Percentiles rank a stretch among this genome's conserved stretches.
Evolutionary conservation across 2,329 filamentous ascomycete genomes (phyloP).

Genomic region (Verticillium klebahnii): DNA sequence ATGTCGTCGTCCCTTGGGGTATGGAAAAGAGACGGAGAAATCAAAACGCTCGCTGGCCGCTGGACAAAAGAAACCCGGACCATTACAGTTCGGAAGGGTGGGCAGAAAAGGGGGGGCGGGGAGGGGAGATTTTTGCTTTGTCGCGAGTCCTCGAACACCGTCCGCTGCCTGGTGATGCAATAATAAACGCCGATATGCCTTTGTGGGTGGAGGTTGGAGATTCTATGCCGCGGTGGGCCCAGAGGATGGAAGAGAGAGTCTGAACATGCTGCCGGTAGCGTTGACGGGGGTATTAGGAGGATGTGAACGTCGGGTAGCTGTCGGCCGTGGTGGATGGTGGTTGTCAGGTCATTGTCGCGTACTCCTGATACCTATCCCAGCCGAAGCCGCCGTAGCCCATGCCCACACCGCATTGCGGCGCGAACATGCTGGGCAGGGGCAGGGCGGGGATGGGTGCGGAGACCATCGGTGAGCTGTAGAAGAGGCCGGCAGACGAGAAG

Average conservation of each 20-base stretch:
- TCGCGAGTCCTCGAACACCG: slow-evolving; percentile 32
- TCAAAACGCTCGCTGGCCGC: slow-evolving; percentile 41
- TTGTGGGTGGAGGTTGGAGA: slow-evolving; percentile 18
- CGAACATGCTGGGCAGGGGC: slow-evolving; percentile 81
- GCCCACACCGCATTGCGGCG: slow-evolving; percentile 78
- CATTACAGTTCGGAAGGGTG: background rate
- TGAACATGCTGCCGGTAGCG: slow-evolving; percentile 36
- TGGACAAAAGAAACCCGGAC: slow-evolving; percentile 18
- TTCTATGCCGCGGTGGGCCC: slow-evolving; percentile 15
- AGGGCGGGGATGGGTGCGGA: slow-evolving; percentile 70
- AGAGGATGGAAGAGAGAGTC: slow-evolving; percentile 11
- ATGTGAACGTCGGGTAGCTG: slow-evolving; percentile 28
- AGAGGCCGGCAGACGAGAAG: slow-evolving; percentile 67
- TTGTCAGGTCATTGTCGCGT: slow-evolving; percentile 83
- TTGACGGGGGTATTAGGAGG: slow-evolving; percentile 23
- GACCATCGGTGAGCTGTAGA: slow-evolving; percentile 75
- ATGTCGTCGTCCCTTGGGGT: slow-evolving; percentile 15
- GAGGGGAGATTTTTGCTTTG: slow-evolving; percentile 29
- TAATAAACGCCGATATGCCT: slow-evolving; percentile 21
- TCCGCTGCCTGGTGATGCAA: slow-evolving; percentile 33
- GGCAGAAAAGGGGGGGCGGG: background rate
- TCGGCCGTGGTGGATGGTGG: slow-evolving; percentile 43
- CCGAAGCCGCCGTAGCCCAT: slow-evolving; percentile 74
- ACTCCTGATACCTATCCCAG: slow-evolving; percentile 83
- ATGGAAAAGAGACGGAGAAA: slow-evolving; percentile 28